Evolutionary conservation across 257 asterid species (phyloP).

Genomic region (Penstemon newberryi): DNA sequence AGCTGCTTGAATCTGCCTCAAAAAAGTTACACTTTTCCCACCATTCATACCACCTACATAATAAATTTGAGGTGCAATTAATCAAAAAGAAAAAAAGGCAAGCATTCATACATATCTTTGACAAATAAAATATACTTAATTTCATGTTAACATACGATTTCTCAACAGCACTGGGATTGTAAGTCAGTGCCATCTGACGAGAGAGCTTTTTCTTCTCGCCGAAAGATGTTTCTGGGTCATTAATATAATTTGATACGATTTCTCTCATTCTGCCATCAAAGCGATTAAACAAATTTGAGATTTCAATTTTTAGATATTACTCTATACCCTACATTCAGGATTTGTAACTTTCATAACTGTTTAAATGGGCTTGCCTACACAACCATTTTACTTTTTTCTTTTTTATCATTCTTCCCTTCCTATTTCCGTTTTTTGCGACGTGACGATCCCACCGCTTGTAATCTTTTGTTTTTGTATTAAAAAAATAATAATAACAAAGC

Average conservation of each 20-base stretch:
- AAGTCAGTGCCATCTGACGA: constrained; percentile 79
- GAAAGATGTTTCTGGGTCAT: constrained; percentile 72
- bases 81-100: neutral
- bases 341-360: too few species aligned
- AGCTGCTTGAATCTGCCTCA: constrained; percentile 77
- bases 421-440: too few species aligned
- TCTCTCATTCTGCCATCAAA: constrained; percentile 38
- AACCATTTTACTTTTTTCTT: too few species aligned
- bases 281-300: too few species aligned
- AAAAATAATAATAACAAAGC: too few species aligned
- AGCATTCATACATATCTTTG: neutral
- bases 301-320: constrained; percentile 17
- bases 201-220: constrained; percentile 86
- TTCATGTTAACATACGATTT: constrained; percentile 54
- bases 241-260: constrained; percentile 57
- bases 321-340: constrained; percentile 49
- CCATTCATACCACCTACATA: constrained; percentile 91
- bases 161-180: constrained; percentile 78
- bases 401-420: too few species aligned
- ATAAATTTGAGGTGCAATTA: constrained; percentile 16
- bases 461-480: too few species aligned
- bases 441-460: too few species aligned
- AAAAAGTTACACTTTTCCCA: constrained; percentile 90
- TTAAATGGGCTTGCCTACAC: too few species aligned
- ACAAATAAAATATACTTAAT: neutral